A percentile compares a stretch with the other conserved stretches of the same genome.
These are phyloP conservation scores for Microcos paniculata DNA, from an alignment of 345 rosid genomes.

Conservation along the genomic window DNA sequence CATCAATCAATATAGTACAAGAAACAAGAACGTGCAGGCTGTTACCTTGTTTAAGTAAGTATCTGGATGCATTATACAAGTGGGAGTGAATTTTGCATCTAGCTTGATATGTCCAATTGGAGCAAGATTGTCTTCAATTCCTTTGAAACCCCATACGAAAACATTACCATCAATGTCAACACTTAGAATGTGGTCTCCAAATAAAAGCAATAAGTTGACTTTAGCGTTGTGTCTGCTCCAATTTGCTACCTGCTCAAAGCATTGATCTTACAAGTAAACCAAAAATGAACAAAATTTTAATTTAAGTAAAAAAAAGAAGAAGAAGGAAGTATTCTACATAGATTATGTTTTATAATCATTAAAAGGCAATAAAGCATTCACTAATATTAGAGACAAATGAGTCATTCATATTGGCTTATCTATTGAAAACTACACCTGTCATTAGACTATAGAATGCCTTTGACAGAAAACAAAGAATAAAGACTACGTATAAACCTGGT, in stretches of 20 bases:
- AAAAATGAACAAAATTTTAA: not conserved
- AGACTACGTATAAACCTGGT: slow-evolving; percentile 49
- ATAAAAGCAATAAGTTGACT: slow-evolving; percentile 65
- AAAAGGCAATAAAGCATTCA: not conserved
- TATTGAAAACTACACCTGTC: not conserved
- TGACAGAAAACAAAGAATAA: not conserved
- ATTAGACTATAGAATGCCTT: not conserved
- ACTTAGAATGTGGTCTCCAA: slow-evolving; percentile 84
- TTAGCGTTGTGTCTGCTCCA: slow-evolving; percentile 86
- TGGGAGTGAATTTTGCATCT: slow-evolving; percentile 58
- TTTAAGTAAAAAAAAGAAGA: not conserved
- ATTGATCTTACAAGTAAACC: not conserved
- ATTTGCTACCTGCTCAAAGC: slow-evolving; percentile 59
- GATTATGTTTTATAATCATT: too few relatives aligned
- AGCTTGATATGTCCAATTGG: slow-evolving; percentile 68
- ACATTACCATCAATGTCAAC: slow-evolving; percentile 71
- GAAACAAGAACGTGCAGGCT: slow-evolving; percentile 1
- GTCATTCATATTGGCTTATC: not conserved
- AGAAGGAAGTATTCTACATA: not conserved
- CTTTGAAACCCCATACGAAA: slow-evolving; percentile 84
- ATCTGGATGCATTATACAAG: slow-evolving; percentile 87
- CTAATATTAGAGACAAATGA: not conserved
- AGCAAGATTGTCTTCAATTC: slow-evolving; percentile 50
- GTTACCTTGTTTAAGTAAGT: slow-evolving; percentile 90
- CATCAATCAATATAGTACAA: not conserved